Conservation (phyloP, 2,329 filamentous ascomycete species). For the Rutstroemia sp. region DNA sequence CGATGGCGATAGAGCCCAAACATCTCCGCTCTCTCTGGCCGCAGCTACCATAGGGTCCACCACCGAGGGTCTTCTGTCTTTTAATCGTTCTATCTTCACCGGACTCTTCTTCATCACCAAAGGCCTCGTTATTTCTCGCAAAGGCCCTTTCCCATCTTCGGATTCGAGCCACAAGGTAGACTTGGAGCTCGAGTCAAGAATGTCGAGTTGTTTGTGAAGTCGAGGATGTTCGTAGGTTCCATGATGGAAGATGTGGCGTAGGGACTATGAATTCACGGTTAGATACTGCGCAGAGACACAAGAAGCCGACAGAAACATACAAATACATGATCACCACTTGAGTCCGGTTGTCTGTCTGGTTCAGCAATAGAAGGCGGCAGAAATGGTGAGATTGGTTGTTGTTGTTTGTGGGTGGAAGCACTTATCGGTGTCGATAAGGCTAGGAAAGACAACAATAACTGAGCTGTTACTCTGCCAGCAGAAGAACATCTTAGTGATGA, state of each 20-base stretch:
- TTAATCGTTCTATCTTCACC: constrained; percentile 70
- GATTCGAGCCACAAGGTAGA: constrained; percentile 54
- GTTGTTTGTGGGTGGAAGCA: constrained; percentile 33
- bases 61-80: constrained; percentile 66
- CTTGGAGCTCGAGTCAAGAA: constrained; percentile 41
- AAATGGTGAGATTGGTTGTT: constrained; percentile 33
- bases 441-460: constrained; percentile 55
- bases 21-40: constrained; percentile 60
- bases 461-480: constrained; percentile 49
- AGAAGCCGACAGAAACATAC: constrained; percentile 28
- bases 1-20: constrained; percentile 59
- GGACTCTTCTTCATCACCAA: constrained; percentile 57
- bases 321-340: constrained; percentile 45
- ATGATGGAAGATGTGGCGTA: constrained; percentile 90
- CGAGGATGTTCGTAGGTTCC: constrained; percentile 71
- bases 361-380: constrained; percentile 26
- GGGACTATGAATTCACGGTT: constrained; percentile 36
- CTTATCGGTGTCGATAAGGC: constrained; percentile 44
- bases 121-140: constrained; percentile 41
- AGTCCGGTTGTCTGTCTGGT: constrained; percentile 40
- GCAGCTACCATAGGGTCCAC: constrained; percentile 74
- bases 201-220: constrained; percentile 70
- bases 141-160: constrained; percentile 43
- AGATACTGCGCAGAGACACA: constrained; percentile 4
- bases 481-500: constrained; percentile 40